A percentile compares a stretch with the other conserved stretches of the same genome.
Conservation (phyloP, 2,329 filamentous ascomycete species). For the Clarireedia monteithiana region DNA sequence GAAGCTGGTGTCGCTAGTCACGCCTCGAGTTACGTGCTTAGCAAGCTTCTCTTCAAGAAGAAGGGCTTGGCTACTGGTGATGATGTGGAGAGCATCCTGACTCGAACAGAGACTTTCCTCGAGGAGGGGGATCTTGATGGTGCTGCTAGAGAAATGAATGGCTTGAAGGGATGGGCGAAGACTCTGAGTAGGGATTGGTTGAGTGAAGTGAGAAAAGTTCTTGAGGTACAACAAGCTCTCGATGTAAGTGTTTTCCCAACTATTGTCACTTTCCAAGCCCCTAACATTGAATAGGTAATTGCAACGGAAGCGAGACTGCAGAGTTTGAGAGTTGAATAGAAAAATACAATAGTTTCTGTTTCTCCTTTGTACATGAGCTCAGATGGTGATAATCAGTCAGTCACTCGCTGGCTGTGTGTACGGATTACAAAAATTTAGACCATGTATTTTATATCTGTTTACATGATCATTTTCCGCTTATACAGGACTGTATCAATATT, state of each 20-base stretch:
- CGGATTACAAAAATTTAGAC: background rate
- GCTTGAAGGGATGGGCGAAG: constrained; percentile 88
- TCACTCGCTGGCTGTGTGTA: background rate
- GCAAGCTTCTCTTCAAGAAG: constrained; percentile 96
- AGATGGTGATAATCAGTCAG: background rate
- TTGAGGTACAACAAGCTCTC: constrained; percentile 93
- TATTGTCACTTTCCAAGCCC: background rate
- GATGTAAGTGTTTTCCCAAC: constrained; percentile 60
- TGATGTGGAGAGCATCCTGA: constrained; percentile 90
- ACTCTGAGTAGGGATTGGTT: constrained; percentile 93
- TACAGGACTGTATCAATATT: too few relatives aligned
- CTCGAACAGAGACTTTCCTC: constrained; percentile 78
- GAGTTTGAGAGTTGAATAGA: constrained; percentile 74
- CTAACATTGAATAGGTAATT: constrained; percentile 57
- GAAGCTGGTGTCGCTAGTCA: constrained; percentile 93
- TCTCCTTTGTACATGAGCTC: constrained; percentile 24
- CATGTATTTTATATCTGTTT: too few relatives aligned
- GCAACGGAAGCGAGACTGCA: constrained; percentile 83
- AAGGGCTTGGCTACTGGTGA: constrained; percentile 72
- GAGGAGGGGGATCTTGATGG: constrained; percentile 90
- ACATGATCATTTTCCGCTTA: too few relatives aligned
- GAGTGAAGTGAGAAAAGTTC: constrained; percentile 77
- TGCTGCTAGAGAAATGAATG: constrained; percentile 92
- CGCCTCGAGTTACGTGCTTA: constrained; percentile 80
- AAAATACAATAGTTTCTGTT: background rate